Base-by-base conservation (phyloP, 495 filamentous ascomycete genomes). In the Aspergillus taichungensis region DNA sequence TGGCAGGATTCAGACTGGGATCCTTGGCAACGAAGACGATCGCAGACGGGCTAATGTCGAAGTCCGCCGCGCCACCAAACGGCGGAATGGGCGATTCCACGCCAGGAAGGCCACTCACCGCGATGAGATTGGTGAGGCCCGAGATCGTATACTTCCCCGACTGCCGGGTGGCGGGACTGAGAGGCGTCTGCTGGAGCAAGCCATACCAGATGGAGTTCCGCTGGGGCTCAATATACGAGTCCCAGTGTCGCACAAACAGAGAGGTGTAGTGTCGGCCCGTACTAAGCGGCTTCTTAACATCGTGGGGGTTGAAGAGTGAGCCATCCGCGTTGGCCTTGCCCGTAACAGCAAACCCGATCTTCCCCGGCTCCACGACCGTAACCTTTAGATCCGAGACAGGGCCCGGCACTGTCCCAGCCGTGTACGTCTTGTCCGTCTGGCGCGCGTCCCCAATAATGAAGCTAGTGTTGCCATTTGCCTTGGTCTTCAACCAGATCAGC, bases 21-120 rank as follows among this genome's bases (percentile, higher is more conserved):
- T 94, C 88, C 53, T 88, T 94, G 0, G 89, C 80, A 28, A 94
- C 79, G 60, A 95, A 95, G 2, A 85, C 79, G 45, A 96, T 71
- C 1, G 75, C 73, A 5, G 63, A 61, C 2, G 63, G 59, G 44
- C 71, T 69, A 40, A 83, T 70, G 49, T 79, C 78, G 49, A 80
- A 84, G 52, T 82, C 61, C 30, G 76, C 74, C 3, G 67, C 60
- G 4, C 77, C 80, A 5, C 78, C 80, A 49, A 82, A 82, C 0
- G 80, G 73, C 1, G 73, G 74, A 27, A 83, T 76, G 0, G 75
- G 75, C 37, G 69, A 68, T 52, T 78, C 75, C 27, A 78, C 63
- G 0, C 65, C 64, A 11, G 50, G 47, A 45, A 73, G 40, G 3
- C 69, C 69, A 10, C 60, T 66, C 3, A 71, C 67, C 5, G 62